Conservation (phyloP, 495 filamentous ascomycete genomes). For the Bathelium albidoporum region DNA sequence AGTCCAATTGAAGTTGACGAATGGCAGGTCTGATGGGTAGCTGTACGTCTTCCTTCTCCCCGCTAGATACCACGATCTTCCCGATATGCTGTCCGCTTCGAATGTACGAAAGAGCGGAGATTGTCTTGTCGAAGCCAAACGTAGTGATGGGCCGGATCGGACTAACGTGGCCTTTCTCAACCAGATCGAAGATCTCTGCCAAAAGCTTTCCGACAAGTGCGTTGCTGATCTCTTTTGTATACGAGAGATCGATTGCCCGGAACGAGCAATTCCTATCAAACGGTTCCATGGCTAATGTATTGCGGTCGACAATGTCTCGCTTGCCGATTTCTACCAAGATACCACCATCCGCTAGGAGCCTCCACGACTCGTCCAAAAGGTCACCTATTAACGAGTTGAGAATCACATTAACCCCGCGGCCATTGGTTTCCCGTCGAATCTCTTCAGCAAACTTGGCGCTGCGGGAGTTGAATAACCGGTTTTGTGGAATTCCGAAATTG, state of each 20-base stretch:
- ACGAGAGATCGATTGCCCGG: slow-evolving; percentile 12
- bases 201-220: slow-evolving; percentile 1
- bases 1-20: background rate
- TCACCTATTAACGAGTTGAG: slow-evolving; percentile 15
- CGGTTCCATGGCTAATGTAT: slow-evolving; percentile 23
- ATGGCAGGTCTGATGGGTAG: slow-evolving; percentile 16
- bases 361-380: slow-evolving; percentile 14
- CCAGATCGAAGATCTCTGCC: slow-evolving; percentile 17
- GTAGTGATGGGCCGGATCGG: slow-evolving; percentile 28
- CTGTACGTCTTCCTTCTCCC: slow-evolving; percentile 14
- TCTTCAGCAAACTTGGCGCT: slow-evolving; percentile 6
- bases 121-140: slow-evolving; percentile 18
- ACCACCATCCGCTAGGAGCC: slow-evolving; percentile 28
- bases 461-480: slow-evolving; percentile 30
- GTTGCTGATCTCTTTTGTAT: background rate
- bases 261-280: slow-evolving; percentile 19
- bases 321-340: slow-evolving; percentile 39
- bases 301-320: slow-evolving; percentile 31
- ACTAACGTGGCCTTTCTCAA: slow-evolving; percentile 26
- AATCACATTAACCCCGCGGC: slow-evolving; percentile 18
- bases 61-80: slow-evolving; percentile 45
- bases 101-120: slow-evolving; percentile 30
- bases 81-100: slow-evolving; percentile 46
- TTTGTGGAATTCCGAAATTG: slow-evolving; percentile 27
- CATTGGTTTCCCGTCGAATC: slow-evolving; percentile 7